Conservation (phyloP, 495 filamentous ascomycete species). For the Hypoxylon rickii region DNA sequence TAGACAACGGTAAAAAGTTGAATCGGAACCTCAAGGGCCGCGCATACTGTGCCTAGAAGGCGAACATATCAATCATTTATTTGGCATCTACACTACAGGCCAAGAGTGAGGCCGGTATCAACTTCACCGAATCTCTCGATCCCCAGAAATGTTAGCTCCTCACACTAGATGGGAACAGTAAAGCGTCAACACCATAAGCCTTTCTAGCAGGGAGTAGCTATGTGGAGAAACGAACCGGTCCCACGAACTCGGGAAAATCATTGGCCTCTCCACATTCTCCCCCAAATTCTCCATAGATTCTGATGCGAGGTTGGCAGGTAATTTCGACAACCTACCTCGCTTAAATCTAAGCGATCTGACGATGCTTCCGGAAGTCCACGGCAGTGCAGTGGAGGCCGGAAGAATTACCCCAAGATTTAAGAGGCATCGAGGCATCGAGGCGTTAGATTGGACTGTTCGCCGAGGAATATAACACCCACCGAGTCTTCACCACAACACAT, state of each 20-base stretch:
- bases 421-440: neutral
- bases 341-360: too few species aligned
- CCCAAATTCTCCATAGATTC: too few species aligned
- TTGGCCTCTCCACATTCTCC: constrained; percentile 3
- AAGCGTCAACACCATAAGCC: neutral
- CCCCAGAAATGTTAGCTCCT: neutral
- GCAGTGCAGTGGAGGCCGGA: too few species aligned
- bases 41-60: neutral
- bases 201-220: neutral
- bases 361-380: too few species aligned
- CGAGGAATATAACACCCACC: too few species aligned
- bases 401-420: too few species aligned
- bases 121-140: constrained; percentile 13
- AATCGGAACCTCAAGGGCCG: neutral
- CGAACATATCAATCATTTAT: neutral
- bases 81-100: neutral
- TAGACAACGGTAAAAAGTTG: neutral
- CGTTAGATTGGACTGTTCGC: too few species aligned
- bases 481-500: too few species aligned
- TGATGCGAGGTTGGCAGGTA: too few species aligned
- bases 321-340: too few species aligned
- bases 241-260: constrained; percentile 4
- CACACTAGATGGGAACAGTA: constrained; percentile 1
- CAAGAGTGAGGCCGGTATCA: constrained; percentile 13
- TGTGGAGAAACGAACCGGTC: neutral